Conservation (phyloP, 2,329 filamentous ascomycete genomes). For the Exserohilum rostratum region DNA sequence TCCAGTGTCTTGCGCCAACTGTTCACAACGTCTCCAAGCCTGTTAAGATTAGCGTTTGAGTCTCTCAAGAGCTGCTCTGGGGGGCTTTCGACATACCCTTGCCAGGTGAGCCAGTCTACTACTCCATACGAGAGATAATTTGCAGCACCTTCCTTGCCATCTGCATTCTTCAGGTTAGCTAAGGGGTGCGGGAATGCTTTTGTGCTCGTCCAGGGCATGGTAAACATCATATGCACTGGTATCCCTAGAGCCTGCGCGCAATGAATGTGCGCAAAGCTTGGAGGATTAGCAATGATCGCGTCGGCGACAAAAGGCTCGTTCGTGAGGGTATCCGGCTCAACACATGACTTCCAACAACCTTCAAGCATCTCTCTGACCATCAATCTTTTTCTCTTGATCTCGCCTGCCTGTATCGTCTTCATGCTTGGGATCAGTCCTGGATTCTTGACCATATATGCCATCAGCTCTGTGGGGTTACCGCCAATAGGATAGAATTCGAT, state of each 20-base stretch:
- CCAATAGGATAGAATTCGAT: conserved; percentile 48
- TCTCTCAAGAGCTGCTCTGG: too few species aligned
- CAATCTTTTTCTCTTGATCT: conserved; percentile 39
- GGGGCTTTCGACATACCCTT: too few species aligned
- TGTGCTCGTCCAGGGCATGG: conserved; percentile 59
- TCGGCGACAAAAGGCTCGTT: conserved; percentile 75
- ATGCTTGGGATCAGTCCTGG: conserved; percentile 47
- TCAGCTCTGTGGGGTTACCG: conserved; percentile 48
- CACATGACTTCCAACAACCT: conserved; percentile 38
- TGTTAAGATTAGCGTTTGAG: too few species aligned
- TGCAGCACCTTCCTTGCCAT: background rate
- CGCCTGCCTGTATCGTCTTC: conserved; percentile 30
- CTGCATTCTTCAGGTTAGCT: conserved; percentile 55
- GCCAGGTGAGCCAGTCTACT: conserved; percentile 58
- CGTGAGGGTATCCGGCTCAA: conserved; percentile 43
- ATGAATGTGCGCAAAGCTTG: conserved; percentile 76
- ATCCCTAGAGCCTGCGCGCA: conserved; percentile 74
- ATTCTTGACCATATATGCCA: conserved; percentile 60
- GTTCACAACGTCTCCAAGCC: conserved; percentile 56
- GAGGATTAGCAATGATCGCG: conserved; percentile 77
- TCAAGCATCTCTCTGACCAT: conserved; percentile 34
- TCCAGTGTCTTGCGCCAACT: conserved; percentile 51
- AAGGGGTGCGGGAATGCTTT: conserved; percentile 57
- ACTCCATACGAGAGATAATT: conserved; percentile 56
- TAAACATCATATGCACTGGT: conserved; percentile 77